Conservation (phyloP, 2,329 filamentous ascomycete genomes). For the Curvularia sp. region DNA sequence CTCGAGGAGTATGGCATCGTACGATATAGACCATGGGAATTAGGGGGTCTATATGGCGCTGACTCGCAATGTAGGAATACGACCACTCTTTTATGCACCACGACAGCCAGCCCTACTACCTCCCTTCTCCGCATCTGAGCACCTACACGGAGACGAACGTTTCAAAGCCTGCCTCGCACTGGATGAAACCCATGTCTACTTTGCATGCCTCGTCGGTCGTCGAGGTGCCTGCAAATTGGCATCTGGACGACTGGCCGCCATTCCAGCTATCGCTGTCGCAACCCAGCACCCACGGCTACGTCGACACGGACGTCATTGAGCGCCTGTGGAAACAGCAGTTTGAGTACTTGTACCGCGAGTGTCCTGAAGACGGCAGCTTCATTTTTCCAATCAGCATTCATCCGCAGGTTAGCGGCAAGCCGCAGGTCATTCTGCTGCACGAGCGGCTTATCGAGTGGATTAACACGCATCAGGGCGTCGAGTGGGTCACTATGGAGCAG, state of each 20-base stretch:
- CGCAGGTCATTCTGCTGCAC: slow-evolving; percentile 57
- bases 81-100: slow-evolving; percentile 60
- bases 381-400: slow-evolving; percentile 58
- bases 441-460: slow-evolving; percentile 57
- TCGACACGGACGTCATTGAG: slow-evolving; percentile 53
- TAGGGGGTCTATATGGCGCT: background rate
- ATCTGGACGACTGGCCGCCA: slow-evolving; percentile 60
- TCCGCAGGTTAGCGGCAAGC: slow-evolving; percentile 58
- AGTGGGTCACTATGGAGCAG: slow-evolving; percentile 50
- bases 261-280: slow-evolving; percentile 54
- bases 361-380: slow-evolving; percentile 51
- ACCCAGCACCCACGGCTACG: slow-evolving; percentile 61
- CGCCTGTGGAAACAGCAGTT: slow-evolving; percentile 57
- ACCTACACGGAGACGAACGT: slow-evolving; percentile 42
- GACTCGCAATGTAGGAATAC: slow-evolving; percentile 53
- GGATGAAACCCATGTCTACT: slow-evolving; percentile 51
- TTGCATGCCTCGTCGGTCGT: slow-evolving; percentile 48
- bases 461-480: slow-evolving; percentile 54
- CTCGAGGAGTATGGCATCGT: slow-evolving; percentile 53
- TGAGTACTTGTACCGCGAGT: slow-evolving; percentile 54
- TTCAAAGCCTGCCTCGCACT: slow-evolving; percentile 41
- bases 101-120: slow-evolving; percentile 54
- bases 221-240: slow-evolving; percentile 57
- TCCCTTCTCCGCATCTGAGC: slow-evolving; percentile 54
- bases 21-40: background rate